These are phyloP conservation scores for Prunus salicina DNA, from an alignment of 306 rosid species.

Conservation along the genomic window DNA sequence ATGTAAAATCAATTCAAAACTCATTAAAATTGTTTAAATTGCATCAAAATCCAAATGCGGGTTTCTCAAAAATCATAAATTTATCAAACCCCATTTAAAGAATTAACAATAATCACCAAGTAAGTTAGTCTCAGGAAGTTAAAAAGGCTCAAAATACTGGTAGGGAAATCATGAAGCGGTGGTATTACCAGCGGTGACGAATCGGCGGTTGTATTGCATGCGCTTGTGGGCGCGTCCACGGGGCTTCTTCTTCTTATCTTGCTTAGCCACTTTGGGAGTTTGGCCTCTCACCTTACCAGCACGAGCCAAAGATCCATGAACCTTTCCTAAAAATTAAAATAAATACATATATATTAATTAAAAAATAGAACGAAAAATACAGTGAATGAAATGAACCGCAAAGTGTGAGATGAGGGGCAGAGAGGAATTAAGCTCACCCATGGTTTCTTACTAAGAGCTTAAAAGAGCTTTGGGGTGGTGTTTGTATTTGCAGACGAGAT, in stretches of 20 bases:
- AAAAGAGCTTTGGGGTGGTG: background rate
- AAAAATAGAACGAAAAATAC: background rate
- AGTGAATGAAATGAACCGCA: background rate
- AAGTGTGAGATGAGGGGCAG: background rate
- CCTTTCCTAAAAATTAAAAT: conserved; percentile 32
- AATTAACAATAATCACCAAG: background rate
- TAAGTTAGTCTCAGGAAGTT: too few relatives aligned
- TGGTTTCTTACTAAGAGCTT: background rate
- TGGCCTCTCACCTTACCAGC: conserved; percentile 60
- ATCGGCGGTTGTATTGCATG: conserved; percentile 58
- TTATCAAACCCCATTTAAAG: background rate
- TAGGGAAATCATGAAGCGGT: background rate
- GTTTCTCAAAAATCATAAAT: background rate
- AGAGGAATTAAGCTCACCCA: conserved; percentile 7
- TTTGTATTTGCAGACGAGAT: background rate
- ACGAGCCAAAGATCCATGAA: conserved; percentile 56
- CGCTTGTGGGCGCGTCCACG: conserved; percentile 57
- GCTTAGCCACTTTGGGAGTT: conserved; percentile 56
- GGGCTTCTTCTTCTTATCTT: conserved; percentile 57
- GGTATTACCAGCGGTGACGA: conserved; percentile 49
- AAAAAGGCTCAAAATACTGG: background rate
- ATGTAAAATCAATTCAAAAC: background rate
- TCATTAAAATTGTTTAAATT: background rate
- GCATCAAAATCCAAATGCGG: background rate
- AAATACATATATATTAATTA: background rate